Conservation (phyloP, 306 rosid genomes). For the Sicyos edulis region DNA sequence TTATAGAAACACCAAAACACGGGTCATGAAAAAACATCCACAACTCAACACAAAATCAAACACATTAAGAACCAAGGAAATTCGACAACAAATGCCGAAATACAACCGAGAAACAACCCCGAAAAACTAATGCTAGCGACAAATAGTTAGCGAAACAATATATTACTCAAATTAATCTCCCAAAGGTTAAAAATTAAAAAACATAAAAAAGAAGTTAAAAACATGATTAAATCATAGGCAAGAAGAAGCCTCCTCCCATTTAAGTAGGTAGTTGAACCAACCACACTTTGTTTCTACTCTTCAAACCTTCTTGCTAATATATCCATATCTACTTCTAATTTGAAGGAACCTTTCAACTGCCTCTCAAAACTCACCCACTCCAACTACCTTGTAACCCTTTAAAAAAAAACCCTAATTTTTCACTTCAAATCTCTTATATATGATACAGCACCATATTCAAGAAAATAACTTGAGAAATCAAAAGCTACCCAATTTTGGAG, state of each 20-base stretch:
- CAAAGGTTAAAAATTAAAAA: too few species aligned
- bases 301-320: not conserved
- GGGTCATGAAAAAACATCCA: too few species aligned
- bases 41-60: too few species aligned
- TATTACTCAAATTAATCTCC: too few species aligned
- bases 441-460: not conserved
- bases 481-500: not conserved
- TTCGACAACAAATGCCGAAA: too few species aligned
- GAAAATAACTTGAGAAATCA: not conserved
- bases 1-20: not conserved
- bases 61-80: too few species aligned
- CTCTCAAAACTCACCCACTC: constrained; percentile 25
- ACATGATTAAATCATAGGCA: not conserved
- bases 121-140: too few species aligned
- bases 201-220: too few species aligned
- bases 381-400: constrained; percentile 27
- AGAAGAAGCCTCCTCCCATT: not conserved
- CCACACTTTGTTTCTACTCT: constrained; percentile 8
- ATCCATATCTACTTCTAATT: constrained; percentile 25
- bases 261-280: constrained; percentile 33
- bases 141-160: not conserved
- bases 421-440: not conserved
- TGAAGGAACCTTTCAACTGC: constrained; percentile 30
- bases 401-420: not conserved
- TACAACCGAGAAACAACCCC: too few species aligned